Evolutionary conservation across 202 grass and related monocot species (phyloP).

Genomic region (Schoenoplectus triqueter): DNA sequence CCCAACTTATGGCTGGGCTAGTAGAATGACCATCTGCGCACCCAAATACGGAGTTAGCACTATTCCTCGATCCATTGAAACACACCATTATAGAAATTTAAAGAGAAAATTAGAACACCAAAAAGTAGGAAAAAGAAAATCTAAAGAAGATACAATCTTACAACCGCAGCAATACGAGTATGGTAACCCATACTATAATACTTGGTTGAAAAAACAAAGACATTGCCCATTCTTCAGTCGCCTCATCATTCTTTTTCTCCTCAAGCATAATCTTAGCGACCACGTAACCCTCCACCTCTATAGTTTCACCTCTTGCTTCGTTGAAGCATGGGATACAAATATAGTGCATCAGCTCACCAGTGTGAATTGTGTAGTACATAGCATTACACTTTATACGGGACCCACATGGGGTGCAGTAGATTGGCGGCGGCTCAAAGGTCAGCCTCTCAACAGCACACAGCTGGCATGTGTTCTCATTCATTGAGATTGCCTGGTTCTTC

Average conservation of each 20-base stretch:
- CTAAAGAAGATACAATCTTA: neutral
- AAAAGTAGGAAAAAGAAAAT: neutral
- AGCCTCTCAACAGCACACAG: neutral
- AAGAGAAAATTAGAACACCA: too few relatives aligned
- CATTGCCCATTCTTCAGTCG: neutral
- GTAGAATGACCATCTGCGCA: too few relatives aligned
- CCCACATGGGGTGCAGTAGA: neutral
- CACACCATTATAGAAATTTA: too few relatives aligned
- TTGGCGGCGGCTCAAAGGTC: neutral
- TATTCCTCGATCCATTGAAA: too few relatives aligned
- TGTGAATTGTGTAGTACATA: neutral
- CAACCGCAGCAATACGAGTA: neutral
- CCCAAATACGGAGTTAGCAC: too few relatives aligned
- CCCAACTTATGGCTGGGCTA: too few relatives aligned
- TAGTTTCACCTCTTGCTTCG: neutral
- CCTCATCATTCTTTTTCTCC: neutral
- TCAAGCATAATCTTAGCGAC: neutral
- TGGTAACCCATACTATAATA: neutral
- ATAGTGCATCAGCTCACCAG: neutral
- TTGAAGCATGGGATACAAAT: neutral
- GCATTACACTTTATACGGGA: neutral
- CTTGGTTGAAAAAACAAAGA: conserved; percentile 14
- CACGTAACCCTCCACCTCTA: neutral
- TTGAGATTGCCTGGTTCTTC: too few relatives aligned
- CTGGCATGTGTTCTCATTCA: neutral